Evolutionary conservation across 345 rosid genomes (phyloP).

Genomic region (Eucalyptus regnans): DNA sequence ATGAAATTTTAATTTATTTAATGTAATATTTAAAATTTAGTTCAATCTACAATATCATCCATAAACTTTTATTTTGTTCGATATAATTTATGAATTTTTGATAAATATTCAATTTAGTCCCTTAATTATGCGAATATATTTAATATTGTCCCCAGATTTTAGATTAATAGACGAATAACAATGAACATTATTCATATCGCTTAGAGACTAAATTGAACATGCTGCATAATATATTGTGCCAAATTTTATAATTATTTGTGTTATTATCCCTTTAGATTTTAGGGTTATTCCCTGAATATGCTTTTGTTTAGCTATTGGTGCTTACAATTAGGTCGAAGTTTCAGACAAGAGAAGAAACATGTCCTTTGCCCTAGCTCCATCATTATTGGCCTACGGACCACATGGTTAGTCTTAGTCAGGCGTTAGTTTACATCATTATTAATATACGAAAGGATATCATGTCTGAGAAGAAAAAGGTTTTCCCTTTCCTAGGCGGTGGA

Average conservation of each 20-base stretch:
- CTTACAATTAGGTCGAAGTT: background rate
- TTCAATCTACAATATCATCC: accelerated
- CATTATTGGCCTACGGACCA: background rate
- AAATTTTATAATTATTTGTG: too few species aligned
- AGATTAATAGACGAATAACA: background rate
- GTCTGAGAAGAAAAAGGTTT: background rate
- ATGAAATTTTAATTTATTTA: too few species aligned
- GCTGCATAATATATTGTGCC: background rate
- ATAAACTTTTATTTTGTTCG: too few species aligned
- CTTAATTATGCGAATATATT: accelerated
- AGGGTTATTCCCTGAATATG: background rate
- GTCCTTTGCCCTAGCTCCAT: background rate
- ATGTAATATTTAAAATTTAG: too few species aligned
- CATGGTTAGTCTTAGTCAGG: background rate
- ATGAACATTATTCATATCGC: background rate
- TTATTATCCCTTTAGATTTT: background rate
- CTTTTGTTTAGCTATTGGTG: background rate
- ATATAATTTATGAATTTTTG: too few species aligned
- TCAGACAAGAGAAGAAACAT: background rate
- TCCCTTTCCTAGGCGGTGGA: background rate
- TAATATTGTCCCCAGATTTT: too few species aligned
- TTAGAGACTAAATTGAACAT: too few species aligned
- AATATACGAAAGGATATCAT: background rate
- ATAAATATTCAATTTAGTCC: background rate
- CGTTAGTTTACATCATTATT: background rate